Percentiles rank a stretch among this genome's conserved stretches.
These are phyloP conservation scores for Testicularia cyperi DNA, from an alignment of 1,284 basidiomycete genomes.

Conservation along the genomic window DNA sequence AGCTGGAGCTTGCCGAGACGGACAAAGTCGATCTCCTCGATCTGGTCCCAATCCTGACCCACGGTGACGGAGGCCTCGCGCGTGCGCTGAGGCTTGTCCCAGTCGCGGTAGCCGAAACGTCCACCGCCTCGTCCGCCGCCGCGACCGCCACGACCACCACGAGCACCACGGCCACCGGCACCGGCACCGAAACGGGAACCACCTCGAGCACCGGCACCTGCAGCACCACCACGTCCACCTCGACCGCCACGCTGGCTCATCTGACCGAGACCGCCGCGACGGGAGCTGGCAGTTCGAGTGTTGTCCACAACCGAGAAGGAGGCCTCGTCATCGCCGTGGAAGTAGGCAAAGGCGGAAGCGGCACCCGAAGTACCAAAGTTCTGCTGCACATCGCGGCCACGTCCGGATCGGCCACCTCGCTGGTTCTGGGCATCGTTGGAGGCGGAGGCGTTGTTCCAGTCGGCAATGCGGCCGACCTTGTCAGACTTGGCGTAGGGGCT, in stretches of 20 bases:
- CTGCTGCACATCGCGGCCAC: slow-evolving; percentile 45
- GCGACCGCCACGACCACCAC: slow-evolving; percentile 61
- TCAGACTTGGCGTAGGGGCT: slow-evolving; percentile 97
- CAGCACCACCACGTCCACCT: slow-evolving; percentile 50
- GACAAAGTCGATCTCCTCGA: slow-evolving; percentile 97
- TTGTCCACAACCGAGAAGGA: slow-evolving; percentile 96
- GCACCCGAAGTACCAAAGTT: slow-evolving; percentile 44
- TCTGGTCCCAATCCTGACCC: slow-evolving; percentile 84
- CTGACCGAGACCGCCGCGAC: slow-evolving; percentile 62
- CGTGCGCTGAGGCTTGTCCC: slow-evolving; percentile 86
- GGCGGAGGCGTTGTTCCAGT: slow-evolving; percentile 76
- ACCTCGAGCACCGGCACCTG: slow-evolving; percentile 30
- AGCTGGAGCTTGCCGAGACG: slow-evolving; percentile 87
- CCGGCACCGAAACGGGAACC: slow-evolving; percentile 35
- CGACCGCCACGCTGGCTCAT: slow-evolving; percentile 57
- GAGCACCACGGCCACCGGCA: slow-evolving; percentile 44
- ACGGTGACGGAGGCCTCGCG: slow-evolving; percentile 94
- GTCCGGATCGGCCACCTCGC: slow-evolving; percentile 37
- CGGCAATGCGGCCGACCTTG: slow-evolving; percentile 94
- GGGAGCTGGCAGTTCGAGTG: slow-evolving; percentile 60
- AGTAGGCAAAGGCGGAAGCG: slow-evolving; percentile 88
- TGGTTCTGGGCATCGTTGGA: slow-evolving; percentile 62
- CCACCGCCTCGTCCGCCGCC: slow-evolving; percentile 60
- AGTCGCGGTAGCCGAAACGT: slow-evolving; percentile 83
- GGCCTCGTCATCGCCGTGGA: slow-evolving; percentile 97